Evolutionary conservation across 2,329 filamentous ascomycete genomes (phyloP).

Genomic region (Fusarium redolens): DNA sequence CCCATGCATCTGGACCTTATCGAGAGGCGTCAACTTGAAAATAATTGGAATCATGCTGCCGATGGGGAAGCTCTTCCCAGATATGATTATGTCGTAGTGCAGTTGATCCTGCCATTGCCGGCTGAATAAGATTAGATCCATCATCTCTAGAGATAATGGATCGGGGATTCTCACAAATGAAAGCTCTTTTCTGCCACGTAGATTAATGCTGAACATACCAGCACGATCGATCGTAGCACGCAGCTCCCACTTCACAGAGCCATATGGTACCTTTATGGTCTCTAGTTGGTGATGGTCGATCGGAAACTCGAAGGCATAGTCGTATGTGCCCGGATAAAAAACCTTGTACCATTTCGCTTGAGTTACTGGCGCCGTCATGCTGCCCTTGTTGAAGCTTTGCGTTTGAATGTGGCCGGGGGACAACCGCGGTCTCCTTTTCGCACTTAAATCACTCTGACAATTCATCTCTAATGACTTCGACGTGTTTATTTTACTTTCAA

Average conservation of each 20-base stretch:
- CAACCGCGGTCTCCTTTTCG: not conserved
- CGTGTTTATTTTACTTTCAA: not conserved
- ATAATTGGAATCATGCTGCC: not conserved
- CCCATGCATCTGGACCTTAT: not conserved
- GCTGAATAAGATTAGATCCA: not conserved
- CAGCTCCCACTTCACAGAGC: not conserved
- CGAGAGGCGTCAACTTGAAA: not conserved
- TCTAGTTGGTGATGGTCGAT: not conserved
- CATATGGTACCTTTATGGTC: not conserved
- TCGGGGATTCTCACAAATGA: not conserved
- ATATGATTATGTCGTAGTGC: not conserved
- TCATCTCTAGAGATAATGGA: not conserved
- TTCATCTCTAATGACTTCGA: no score
- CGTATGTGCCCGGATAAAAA: not conserved
- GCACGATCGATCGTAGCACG: not conserved
- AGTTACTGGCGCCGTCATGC: not conserved
- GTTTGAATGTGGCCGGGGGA: not conserved
- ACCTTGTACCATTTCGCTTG: not conserved
- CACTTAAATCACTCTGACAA: not conserved
- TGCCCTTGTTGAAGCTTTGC: not conserved
- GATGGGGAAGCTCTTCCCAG: not conserved
- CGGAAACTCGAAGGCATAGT: not conserved
- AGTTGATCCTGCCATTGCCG: not conserved
- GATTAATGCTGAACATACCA: not conserved
- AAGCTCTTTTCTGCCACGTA: not conserved